These are phyloP conservation scores for Coemansia sp. DNA, from an alignment of 192 early-diverging fungal genomes.

Conservation along the genomic window DNA sequence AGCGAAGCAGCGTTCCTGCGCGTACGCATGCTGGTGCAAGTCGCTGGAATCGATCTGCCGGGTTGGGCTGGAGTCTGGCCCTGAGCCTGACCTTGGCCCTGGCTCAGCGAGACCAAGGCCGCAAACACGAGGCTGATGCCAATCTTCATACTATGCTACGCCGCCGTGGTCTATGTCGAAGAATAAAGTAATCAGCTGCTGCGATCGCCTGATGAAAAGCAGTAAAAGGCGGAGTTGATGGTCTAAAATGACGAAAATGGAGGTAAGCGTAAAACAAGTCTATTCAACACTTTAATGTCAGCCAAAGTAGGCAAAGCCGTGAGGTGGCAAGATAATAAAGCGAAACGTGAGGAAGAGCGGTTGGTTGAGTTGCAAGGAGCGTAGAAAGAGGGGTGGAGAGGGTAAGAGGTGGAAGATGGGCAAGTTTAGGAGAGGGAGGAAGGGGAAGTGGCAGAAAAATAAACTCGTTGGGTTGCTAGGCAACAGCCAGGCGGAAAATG, in stretches of 20 bases:
- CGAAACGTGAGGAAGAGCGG: neutral
- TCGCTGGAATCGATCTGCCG: neutral
- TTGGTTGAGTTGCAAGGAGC: neutral
- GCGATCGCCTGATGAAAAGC: neutral
- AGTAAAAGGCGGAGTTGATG: neutral
- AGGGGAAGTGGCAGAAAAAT: neutral
- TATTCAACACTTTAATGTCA: neutral
- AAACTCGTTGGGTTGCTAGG: neutral
- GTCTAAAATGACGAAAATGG: neutral
- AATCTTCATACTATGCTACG: slow-evolving; percentile 27
- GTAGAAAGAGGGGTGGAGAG: neutral
- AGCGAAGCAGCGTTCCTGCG: slow-evolving; percentile 47
- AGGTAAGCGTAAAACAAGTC: neutral
- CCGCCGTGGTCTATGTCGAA: neutral
- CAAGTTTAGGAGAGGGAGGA: slow-evolving; percentile 3
- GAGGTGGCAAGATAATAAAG: neutral
- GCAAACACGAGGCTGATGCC: slow-evolving; percentile 29
- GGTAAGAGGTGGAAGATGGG: neutral
- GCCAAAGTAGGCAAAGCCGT: neutral
- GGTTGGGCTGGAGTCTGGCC: neutral
- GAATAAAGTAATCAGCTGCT: neutral
- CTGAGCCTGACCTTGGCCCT: slow-evolving; percentile 18
- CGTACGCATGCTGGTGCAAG: slow-evolving; percentile 31
- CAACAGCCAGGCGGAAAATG: neutral
- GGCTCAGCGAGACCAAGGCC: slow-evolving; percentile 25